Percentiles rank a stretch among this genome's conserved stretches.
Evolutionary conservation across 2,329 filamentous ascomycete genomes (phyloP).

Genomic region (Penicillium concentricum): DNA sequence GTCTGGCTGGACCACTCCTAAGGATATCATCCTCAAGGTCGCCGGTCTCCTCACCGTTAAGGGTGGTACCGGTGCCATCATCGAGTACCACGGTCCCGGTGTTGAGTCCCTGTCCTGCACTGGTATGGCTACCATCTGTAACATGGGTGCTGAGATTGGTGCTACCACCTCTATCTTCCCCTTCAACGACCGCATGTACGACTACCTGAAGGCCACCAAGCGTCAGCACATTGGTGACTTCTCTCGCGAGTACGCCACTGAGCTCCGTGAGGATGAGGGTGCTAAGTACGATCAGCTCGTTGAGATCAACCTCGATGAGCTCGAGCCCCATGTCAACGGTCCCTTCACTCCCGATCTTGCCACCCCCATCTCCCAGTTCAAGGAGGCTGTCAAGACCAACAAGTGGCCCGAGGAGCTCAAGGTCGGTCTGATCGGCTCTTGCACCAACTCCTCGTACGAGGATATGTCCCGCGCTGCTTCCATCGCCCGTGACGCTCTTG

Average conservation of each 20-base stretch:
- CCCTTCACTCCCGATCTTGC: constrained; percentile 98
- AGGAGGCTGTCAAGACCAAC: constrained; percentile 89
- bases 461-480: constrained; percentile 93
- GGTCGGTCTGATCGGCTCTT: constrained; percentile 95
- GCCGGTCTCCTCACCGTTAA: constrained; percentile 97
- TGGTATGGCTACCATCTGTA: constrained; percentile 80
- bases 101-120: constrained; percentile 73
- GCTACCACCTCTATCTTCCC: constrained; percentile 93
- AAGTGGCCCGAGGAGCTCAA: constrained; percentile 96
- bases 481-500: constrained; percentile 85
- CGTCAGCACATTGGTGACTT: constrained; percentile 88
- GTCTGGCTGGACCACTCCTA: constrained; percentile 88
- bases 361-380: constrained; percentile 97
- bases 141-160: constrained; percentile 65
- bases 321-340: constrained; percentile 98
- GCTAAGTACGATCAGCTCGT: constrained; percentile 95
- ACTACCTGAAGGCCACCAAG: constrained; percentile 91
- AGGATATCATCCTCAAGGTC: constrained; percentile 97
- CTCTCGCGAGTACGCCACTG: constrained; percentile 76
- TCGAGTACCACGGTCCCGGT: constrained; percentile 62
- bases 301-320: constrained; percentile 90
- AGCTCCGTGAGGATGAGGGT: constrained; percentile 83
- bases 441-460: constrained; percentile 87
- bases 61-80: constrained; percentile 89
- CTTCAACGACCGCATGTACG: constrained; percentile 97